Conservation (phyloP, 1,139 yeast species). For the Diutina ranongensis region DNA sequence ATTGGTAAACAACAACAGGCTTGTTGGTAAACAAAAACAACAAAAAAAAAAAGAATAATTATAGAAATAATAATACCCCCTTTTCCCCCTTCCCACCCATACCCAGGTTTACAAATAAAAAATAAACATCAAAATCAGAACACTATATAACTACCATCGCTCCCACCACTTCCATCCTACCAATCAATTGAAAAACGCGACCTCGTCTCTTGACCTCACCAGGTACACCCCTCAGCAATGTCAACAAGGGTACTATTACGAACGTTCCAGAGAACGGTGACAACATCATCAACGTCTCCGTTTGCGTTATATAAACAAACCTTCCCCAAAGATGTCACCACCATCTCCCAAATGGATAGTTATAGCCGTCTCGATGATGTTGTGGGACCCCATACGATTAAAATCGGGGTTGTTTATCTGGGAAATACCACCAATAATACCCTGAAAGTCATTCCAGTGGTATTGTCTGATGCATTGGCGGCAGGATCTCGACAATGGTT, state of each 20-base stretch:
- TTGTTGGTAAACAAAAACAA: too few species aligned
- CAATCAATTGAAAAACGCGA: too few species aligned
- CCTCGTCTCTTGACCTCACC: too few species aligned
- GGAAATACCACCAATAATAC: not conserved
- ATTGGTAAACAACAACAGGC: too few species aligned
- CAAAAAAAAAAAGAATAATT: too few species aligned
- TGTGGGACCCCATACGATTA: not conserved
- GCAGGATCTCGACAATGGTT: slow-evolving; percentile 23
- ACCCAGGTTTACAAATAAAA: too few species aligned
- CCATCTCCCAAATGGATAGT: slow-evolving; percentile 1
- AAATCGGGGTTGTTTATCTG: not conserved
- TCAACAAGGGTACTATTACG: not conserved
- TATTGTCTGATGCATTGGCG: slow-evolving; percentile 34
- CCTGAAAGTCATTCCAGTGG: slow-evolving; percentile 8
- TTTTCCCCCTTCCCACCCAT: too few species aligned
- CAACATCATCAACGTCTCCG: not conserved
- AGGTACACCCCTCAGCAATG: not conserved
- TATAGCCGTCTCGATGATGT: not conserved
- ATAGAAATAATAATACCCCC: too few species aligned
- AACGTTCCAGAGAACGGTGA: not conserved
- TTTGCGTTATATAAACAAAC: not conserved
- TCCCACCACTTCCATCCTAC: not conserved
- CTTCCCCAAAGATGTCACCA: slow-evolving; percentile 1
- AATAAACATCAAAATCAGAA: too few species aligned
- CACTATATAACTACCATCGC: too few species aligned